Base-by-base conservation (phyloP, 306 rosid species). In the Quercus rubra region DNA sequence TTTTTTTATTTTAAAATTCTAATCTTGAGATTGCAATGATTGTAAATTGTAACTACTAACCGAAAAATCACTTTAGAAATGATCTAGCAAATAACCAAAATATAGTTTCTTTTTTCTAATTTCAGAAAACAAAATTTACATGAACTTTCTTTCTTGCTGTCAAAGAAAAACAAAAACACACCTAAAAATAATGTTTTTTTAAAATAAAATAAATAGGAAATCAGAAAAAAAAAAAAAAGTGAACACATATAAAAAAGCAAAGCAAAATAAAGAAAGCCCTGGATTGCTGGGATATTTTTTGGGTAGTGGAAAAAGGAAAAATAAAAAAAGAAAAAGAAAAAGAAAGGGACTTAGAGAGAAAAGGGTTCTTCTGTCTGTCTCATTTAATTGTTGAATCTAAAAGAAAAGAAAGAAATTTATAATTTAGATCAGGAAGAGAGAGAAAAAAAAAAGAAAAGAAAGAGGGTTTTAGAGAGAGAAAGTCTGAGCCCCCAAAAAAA, bases 401-500 rank as follows among this genome's bases (percentile, higher is more conserved):
- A 56, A 17, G 74, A 49, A 51, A 71, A 33, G 57, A 72, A 64
- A 66, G 55, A 9, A 35, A 79, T 41, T 41, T 41, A 41, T 41
- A 82, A 51, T 70, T 77, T 31, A 62, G 69, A 68, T 11, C 30
- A 20, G 56, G 38, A 51, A 74, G 35, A 66, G 28, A 79, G 46
- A 51, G 10, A 70, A 0, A 59, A 57, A 56, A 8, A 71, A 35
- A 51, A 31, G 20, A 49, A 72, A 23, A 23, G 51, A 25, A 20
- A 31, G 23, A 35, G 23, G 77, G 78, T 23, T 77, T 63, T 21
- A 55, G 87, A 74, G 88, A 81, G 83, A 81, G 83, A 57, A 71
- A 75, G 79, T 72, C 73, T 78, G 69, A 72, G 83, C 66, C 35
- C 1, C 23, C 23, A n/a, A n/a, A 43, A 46, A 43, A 43, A 41